Evolutionary conservation across 352 stramenopile species (phyloP).

Genomic region (Phytopythium boreale): DNA sequence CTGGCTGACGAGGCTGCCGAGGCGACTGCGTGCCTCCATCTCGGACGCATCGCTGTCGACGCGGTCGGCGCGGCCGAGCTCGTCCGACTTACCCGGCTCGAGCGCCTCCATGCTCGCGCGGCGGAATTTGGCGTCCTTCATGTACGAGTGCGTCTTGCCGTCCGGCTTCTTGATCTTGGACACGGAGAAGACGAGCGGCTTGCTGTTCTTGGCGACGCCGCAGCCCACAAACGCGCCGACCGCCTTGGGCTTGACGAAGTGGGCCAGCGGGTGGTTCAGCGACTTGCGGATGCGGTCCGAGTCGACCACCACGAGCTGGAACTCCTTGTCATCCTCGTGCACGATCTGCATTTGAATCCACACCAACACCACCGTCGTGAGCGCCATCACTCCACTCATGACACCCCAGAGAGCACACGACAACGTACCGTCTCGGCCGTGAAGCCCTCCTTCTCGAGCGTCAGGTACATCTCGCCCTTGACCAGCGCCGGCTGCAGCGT

Average conservation of each 20-base stretch:
- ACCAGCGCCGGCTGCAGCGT: slow-evolving; percentile 41
- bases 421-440: slow-evolving; percentile 34
- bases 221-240: slow-evolving; percentile 49
- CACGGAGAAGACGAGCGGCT: slow-evolving; percentile 39
- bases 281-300: slow-evolving; percentile 73
- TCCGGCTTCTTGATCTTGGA: slow-evolving; percentile 15
- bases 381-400: too few relatives aligned
- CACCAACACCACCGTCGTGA: not conserved
- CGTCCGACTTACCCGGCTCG: slow-evolving; percentile 42
- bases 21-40: slow-evolving; percentile 41
- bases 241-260: slow-evolving; percentile 48
- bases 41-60: slow-evolving; percentile 51
- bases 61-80: slow-evolving; percentile 33
- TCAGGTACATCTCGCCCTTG: slow-evolving; percentile 77
- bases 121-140: slow-evolving; percentile 45
- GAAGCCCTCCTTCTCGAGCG: slow-evolving; percentile 51
- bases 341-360: slow-evolving; percentile 31
- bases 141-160: slow-evolving; percentile 29
- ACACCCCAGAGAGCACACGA: not conserved
- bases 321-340: slow-evolving; percentile 32
- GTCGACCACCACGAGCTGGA: slow-evolving; percentile 58
- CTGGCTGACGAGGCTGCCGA: slow-evolving; percentile 5
- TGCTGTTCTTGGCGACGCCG: slow-evolving; percentile 25
- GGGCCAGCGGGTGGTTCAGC: slow-evolving; percentile 56
- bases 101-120: slow-evolving; percentile 40